phyloP scores from a whole-genome alignment of 1,139 yeast species.

The Candida frijolesensis region DNA sequence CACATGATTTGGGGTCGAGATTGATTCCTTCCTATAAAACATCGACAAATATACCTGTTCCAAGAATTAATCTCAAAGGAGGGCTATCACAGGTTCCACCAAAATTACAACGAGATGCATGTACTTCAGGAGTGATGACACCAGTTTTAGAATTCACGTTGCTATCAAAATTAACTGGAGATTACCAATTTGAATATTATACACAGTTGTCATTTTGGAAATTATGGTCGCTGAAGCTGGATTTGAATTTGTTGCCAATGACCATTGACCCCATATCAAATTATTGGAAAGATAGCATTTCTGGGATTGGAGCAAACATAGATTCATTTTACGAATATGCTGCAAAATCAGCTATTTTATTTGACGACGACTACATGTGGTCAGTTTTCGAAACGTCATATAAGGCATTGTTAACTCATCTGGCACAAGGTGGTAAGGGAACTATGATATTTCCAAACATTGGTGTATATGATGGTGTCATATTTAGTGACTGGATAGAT shows the following conservation, averaged over 20 bases:
- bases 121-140: conserved; percentile 85
- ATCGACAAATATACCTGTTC: conserved; percentile 63
- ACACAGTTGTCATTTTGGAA: conserved; percentile 67
- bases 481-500: conserved; percentile 73
- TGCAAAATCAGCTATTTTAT: conserved; percentile 71
- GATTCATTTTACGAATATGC: conserved; percentile 94
- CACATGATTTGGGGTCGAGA: conserved; percentile 70
- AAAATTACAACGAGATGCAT: conserved; percentile 59
- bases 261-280: conserved; percentile 64
- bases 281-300: conserved; percentile 58
- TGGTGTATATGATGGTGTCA: conserved; percentile 52
- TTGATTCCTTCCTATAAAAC: conserved; percentile 69
- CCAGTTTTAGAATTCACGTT: conserved; percentile 79
- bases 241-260: conserved; percentile 73
- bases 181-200: conserved; percentile 64
- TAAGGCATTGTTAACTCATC: conserved; percentile 54
- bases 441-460: conserved; percentile 65
- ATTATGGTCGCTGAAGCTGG: conserved; percentile 69
- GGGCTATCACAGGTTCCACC: conserved; percentile 52
- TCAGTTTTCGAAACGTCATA: conserved; percentile 63
- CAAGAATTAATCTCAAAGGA: conserved; percentile 63
- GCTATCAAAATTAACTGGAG: conserved; percentile 72
- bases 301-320: conserved; percentile 92
- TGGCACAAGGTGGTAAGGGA: conserved; percentile 47
- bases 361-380: conserved; percentile 64